Base-by-base conservation (phyloP, 1,284 basidiomycete genomes). In the Apiotrichum domesticum region DNA sequence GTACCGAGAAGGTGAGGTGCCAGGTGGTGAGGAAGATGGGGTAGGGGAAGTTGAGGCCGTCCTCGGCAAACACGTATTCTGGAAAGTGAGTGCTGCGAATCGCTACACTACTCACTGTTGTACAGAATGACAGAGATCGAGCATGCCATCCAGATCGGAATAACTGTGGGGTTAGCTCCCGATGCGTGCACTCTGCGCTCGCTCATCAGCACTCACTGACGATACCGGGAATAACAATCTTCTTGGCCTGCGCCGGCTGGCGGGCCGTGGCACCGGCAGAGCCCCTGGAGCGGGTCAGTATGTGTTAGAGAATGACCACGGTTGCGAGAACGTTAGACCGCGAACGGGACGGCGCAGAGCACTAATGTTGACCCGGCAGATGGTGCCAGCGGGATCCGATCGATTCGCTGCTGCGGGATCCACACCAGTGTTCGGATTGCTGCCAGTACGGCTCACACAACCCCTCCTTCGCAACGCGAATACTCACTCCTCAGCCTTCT, bases 91-190 rank as follows among this genome's bases (percentile, higher is more conserved):
- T 8, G 4, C 6, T 2, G 6, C 33, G 32, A 34, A 33, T 46
- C 11, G 14, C 41, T 6, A 6, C 45, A 21, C 1, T 6, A 65
- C 72, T 52, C 56, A 75, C 74, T 94, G 83, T 98, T 98, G 84
- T 97, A 97, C 56, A 97, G 86, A 78, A 98, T 98, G 71, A 98
- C 94, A 9, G 84, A 78, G 43, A 90, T 90, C 61, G 86, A 89
- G 67, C 96, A 87, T 13, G 85, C 79, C 73, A 98, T 98, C 94
- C 75, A 77, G 58, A 77, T 73, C 29, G 73, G 75, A 54, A 77
- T 75, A 63, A 77, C 75, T 77, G 56, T 0, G 33, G 6, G 42
- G 39, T 50, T 2, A 46, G 46, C 35, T 33, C 35, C 37, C 37
- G 14, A 35, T 4, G 9, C 46, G 3, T 6, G 7, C 11, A 46